Base-by-base conservation (phyloP, 2,329 filamentous ascomycete genomes). In the Thielaviopsis euricoi region DNA sequence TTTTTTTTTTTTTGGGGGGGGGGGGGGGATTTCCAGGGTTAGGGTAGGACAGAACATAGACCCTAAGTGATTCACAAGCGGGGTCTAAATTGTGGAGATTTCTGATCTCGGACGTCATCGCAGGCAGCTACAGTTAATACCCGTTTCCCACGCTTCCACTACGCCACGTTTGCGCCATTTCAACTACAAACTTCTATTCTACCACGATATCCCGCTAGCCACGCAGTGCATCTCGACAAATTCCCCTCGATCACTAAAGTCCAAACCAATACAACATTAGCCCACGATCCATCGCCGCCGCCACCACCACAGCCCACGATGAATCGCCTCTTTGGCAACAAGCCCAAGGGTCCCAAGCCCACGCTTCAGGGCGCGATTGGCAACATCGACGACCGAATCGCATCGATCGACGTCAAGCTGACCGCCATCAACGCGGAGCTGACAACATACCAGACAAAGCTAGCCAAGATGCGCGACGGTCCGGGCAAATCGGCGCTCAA, bases 311-410 rank as follows among this genome's bases (percentile, higher is more conserved):
- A 46, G 6, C 7, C 23, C 21, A 55, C 71, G 76, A 97, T 98
- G 93, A 97, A 98, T 71, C 87, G 93, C 66, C 79, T 98, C 65
- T 98, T 98, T 70, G 93, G 93, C 69, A 80, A 85, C 65, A 93
- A 90, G 74, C 85, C 81, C 72, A 84, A 86, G 63, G 84, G 83
- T 62, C 90, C 93, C 57, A 97, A 97, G 73, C 89, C 93, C 54
- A 91, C 87, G 55, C 86, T 96, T 64, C 81, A 81, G 73, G 77
- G 81, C 65, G 90, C 90, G 64, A 95, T 96, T 66, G 71, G 76
- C 70, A 93, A 87, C 76, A 86, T 93, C 67, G 89, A 95, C 75
- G 80, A 81, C 61, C 82, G 89, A 67, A 81, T 95, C 70, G 83
- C 89, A 67, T 84, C 81, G 63, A 85, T 96, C 74, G 93, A 97